Percentiles rank a stretch among this genome's conserved stretches.
These are phyloP conservation scores for Chlorella sp. DNA, from an alignment of 139 green algal species.

Conservation along the genomic window DNA sequence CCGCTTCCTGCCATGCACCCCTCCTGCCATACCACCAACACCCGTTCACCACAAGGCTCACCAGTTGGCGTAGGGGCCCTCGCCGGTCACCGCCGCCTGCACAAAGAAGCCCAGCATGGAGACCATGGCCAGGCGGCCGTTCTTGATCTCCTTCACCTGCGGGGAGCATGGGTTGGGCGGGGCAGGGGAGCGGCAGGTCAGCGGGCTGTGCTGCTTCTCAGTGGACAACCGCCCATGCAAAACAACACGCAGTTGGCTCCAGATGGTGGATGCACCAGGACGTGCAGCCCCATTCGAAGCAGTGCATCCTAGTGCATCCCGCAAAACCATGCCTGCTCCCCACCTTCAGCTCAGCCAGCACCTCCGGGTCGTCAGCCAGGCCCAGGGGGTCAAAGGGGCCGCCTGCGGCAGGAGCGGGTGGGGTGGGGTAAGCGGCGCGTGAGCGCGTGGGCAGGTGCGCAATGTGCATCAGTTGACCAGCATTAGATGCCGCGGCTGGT, in stretches of 20 bases:
- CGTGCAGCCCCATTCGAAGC: too few species aligned
- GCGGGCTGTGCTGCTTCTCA: not conserved
- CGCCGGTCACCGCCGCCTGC: constrained; percentile 89
- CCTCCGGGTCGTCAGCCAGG: constrained; percentile 91
- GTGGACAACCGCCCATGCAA: too few species aligned
- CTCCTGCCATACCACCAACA: too few species aligned
- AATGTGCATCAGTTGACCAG: too few species aligned
- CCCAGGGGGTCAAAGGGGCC: constrained; percentile 97
- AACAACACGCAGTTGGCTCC: too few species aligned
- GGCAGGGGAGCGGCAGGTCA: not conserved
- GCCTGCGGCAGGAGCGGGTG: constrained; percentile 24
- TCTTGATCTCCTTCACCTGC: constrained; percentile 98
- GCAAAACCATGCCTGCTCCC: not conserved
- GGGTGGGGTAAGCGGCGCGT: not conserved
- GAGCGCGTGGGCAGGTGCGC: too few species aligned
- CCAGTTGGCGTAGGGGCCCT: constrained; percentile 97
- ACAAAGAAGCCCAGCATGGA: constrained; percentile 79
- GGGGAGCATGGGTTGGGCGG: not conserved
- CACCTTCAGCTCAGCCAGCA: constrained; percentile 88
- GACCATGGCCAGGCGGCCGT: constrained; percentile 94
- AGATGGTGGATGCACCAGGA: too few species aligned
- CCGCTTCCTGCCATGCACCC: too few species aligned
- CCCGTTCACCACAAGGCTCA: too few species aligned
- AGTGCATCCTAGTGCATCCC: too few species aligned
- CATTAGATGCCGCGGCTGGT: too few species aligned